Conservation (phyloP, 2,329 filamentous ascomycete genomes). For the Bipolaris sorokiniana region DNA sequence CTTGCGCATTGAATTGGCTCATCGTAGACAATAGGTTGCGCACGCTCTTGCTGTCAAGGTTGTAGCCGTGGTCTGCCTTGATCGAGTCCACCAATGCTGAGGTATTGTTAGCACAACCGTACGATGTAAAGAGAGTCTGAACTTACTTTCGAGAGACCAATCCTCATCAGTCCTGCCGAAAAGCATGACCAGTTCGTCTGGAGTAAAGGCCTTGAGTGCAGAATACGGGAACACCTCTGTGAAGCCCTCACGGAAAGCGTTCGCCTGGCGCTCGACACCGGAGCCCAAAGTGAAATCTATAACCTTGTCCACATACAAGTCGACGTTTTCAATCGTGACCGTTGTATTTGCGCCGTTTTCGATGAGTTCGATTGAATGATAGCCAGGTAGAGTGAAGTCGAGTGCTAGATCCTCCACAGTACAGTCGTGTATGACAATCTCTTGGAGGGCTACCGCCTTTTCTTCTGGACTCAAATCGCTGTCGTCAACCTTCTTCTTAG, state of each 20-base stretch:
- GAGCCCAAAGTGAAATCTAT: slow-evolving; percentile 89
- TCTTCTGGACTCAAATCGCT: slow-evolving; percentile 67
- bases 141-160: slow-evolving; percentile 95
- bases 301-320: slow-evolving; percentile 83
- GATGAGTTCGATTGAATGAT: slow-evolving; percentile 80
- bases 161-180: slow-evolving; percentile 94
- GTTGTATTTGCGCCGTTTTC: slow-evolving; percentile 73
- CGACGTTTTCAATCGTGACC: slow-evolving; percentile 92
- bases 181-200: slow-evolving; percentile 90
- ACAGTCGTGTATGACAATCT: slow-evolving; percentile 76
- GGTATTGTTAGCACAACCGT: slow-evolving; percentile 35
- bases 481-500: slow-evolving; percentile 83
- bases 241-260: slow-evolving; percentile 89
- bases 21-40: slow-evolving; percentile 92
- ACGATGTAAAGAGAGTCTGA: neutral
- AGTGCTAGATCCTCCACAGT: slow-evolving; percentile 85
- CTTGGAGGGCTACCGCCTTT: slow-evolving; percentile 72
- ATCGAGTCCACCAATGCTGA: slow-evolving; percentile 94
- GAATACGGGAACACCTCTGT: slow-evolving; percentile 96
- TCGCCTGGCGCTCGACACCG: slow-evolving; percentile 85
- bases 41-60: slow-evolving; percentile 96
- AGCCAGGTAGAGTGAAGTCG: slow-evolving; percentile 94
- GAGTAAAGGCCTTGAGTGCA: slow-evolving; percentile 89
- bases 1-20: slow-evolving; percentile 77
- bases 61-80: slow-evolving; percentile 98